Evolutionary conservation across 108 stramenopile genomes (phyloP), one percentile per base, ranked within the genome.

Genomic region (Skeletonema marinoi): DNA sequence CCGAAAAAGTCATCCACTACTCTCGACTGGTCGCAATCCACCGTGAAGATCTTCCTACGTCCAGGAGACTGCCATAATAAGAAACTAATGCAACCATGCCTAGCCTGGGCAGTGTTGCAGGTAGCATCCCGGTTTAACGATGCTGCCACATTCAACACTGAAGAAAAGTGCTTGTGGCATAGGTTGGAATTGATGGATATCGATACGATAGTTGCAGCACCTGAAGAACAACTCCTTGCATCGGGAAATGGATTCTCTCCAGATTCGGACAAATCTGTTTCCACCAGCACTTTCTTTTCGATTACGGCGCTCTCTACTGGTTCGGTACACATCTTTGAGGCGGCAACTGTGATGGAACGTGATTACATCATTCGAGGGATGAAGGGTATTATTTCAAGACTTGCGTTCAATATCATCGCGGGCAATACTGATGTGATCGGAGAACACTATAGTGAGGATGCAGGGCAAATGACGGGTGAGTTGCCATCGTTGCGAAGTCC

Each of bases 251-350:
- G 38, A n/a, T 10, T 21, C 9, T 42, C 42, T 33, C 16, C 25
- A 60, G 21, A 42, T 32, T 41, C 38, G 17, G 3, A 32, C 61
- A 21, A 7, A 0, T 42, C 78, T 1, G 31, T 44, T 12, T 7
- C 42, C 3, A 38, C 75, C 3, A 71, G 42, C 29, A 64, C 68
- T 44, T 89, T 92, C 75, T 90, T 92, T 59, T 83, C 93, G 19
- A 78, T 94, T n/a, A 94, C 90, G 0, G 75, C 88, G 56, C 72
- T 77, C 21, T 66, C 66, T n/a, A 60, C 73, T 38, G 93, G 93
- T n/a, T 61, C 78, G 1, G 86, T 92, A 1, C 67, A 92, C 44
- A 73, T 92, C 29, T 92, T 94, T 74, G 91, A 94, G 67, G 83
- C 93, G 2, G 62, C 85, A 7, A 68, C 85, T 6, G 48, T 67